These are phyloP conservation scores for Drosera capensis DNA, from an alignment of 148 eudicot genomes.

Conservation along the genomic window DNA sequence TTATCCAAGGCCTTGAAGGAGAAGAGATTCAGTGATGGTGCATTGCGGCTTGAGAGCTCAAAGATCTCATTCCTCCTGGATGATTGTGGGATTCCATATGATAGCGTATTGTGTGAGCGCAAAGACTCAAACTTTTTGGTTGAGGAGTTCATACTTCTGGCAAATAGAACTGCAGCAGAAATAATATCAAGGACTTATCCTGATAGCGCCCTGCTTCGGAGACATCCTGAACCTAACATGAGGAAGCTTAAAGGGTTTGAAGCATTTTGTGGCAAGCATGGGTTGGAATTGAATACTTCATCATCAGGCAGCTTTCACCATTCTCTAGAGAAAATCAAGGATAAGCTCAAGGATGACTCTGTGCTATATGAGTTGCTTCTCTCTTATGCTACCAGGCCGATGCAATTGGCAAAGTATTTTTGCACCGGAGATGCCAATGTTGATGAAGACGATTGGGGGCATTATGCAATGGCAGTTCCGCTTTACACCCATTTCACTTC, in stretches of 20 bases:
- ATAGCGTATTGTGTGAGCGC: slow-evolving; percentile 31
- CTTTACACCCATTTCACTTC: slow-evolving; percentile 92
- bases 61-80: slow-evolving; percentile 51
- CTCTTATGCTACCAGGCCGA: slow-evolving; percentile 65
- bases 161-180: slow-evolving; percentile 82
- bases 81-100: slow-evolving; percentile 64
- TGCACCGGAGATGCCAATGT: slow-evolving; percentile 60
- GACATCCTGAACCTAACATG: slow-evolving; percentile 78
- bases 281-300: slow-evolving; percentile 51
- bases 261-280: slow-evolving; percentile 66
- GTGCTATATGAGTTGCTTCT: slow-evolving; percentile 59
- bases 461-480: slow-evolving; percentile 82
- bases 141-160: slow-evolving; percentile 95
- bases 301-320: slow-evolving; percentile 48
- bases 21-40: slow-evolving; percentile 58
- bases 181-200: slow-evolving; percentile 68
- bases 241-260: slow-evolving; percentile 68
- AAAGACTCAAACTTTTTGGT: slow-evolving; percentile 64
- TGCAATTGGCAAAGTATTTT: slow-evolving; percentile 82
- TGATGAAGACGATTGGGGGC: slow-evolving; percentile 42
- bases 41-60: slow-evolving; percentile 57
- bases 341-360: slow-evolving; percentile 48
- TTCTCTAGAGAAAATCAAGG: slow-evolving; percentile 52
- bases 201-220: slow-evolving; percentile 52
- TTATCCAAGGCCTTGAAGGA: slow-evolving; percentile 47